phyloP scores from a whole-genome alignment of 257 asterid genomes.

The Anisodus tanguticus region DNA sequence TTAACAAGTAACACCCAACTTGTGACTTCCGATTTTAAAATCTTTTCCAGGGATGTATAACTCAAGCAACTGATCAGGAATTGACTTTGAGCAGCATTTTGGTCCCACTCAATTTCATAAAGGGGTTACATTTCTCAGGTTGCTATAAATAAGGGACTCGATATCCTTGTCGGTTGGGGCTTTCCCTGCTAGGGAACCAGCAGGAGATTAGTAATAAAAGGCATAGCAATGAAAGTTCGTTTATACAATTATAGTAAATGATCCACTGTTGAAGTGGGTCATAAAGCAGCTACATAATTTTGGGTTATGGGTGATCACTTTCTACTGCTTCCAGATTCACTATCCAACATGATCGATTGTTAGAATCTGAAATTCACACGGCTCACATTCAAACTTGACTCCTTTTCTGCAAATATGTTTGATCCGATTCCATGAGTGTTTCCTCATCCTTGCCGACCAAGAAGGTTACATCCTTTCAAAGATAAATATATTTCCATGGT shows the following conservation, averaged over 20 bases:
- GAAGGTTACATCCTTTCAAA: neutral
- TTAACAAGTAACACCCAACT: neutral
- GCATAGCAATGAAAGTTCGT: neutral
- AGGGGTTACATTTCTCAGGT: neutral
- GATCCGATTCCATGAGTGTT: neutral
- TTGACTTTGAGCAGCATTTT: neutral
- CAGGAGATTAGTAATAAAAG: neutral
- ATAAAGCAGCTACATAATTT: neutral
- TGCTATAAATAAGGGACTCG: neutral
- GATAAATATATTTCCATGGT: neutral
- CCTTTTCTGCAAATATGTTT: neutral
- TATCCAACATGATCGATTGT: too few species aligned
- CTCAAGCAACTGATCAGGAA: neutral
- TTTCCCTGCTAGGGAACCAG: neutral
- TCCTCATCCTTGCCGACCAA: neutral
- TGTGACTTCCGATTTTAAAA: neutral
- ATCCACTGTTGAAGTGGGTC: neutral
- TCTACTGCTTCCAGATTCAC: neutral
- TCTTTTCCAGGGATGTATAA: neutral
- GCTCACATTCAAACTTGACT: neutral
- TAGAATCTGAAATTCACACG: neutral
- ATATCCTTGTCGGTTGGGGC: neutral
- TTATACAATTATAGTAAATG: neutral
- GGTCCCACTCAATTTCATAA: neutral
- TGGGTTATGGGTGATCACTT: neutral